These are phyloP conservation scores for Botryotinia globosa DNA, from an alignment of 2,329 filamentous ascomycete genomes.

Conservation along the genomic window DNA sequence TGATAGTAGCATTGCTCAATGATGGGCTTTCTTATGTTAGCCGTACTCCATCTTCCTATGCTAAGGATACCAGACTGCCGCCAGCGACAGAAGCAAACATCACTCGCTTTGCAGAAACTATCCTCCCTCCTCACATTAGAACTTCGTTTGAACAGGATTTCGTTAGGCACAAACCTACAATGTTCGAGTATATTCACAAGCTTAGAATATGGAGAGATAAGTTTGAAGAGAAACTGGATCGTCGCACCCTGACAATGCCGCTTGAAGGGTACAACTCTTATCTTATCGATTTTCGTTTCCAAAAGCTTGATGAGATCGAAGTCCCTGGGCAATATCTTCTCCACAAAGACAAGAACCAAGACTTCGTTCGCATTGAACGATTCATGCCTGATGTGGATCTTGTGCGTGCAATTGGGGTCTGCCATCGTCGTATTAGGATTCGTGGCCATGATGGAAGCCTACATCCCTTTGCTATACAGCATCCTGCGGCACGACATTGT, in stretches of 20 bases:
- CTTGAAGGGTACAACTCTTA: constrained; percentile 86
- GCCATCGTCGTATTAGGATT: constrained; percentile 90
- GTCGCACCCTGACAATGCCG: constrained; percentile 48
- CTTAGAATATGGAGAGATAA: constrained; percentile 94
- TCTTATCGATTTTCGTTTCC: constrained; percentile 93
- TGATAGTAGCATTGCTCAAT: constrained; percentile 96
- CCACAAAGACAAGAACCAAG: constrained; percentile 98
- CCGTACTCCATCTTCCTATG: constrained; percentile 80
- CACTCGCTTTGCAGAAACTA: constrained; percentile 92
- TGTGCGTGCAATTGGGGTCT: constrained; percentile 84
- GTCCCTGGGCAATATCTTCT: constrained; percentile 95
- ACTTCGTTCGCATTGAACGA: constrained; percentile 95
- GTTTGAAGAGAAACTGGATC: constrained; percentile 95
- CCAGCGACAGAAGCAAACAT: constrained; percentile 93
- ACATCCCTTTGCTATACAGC: constrained; percentile 95
- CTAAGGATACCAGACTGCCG: constrained; percentile 87
- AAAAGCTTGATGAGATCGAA: constrained; percentile 98
- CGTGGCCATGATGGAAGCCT: constrained; percentile 95
- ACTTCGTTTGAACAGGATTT: constrained; percentile 98
- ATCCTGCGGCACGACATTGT: constrained; percentile 88
- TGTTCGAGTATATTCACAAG: constrained; percentile 98
- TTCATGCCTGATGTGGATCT: constrained; percentile 95
- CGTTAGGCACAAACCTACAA: constrained; percentile 89
- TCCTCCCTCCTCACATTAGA: constrained; percentile 89
- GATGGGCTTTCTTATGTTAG: constrained; percentile 92